Percentiles rank a stretch among this genome's conserved stretches.
Conservation (phyloP, 2,329 filamentous ascomycete species). For the Penicillium hesseltinei region DNA sequence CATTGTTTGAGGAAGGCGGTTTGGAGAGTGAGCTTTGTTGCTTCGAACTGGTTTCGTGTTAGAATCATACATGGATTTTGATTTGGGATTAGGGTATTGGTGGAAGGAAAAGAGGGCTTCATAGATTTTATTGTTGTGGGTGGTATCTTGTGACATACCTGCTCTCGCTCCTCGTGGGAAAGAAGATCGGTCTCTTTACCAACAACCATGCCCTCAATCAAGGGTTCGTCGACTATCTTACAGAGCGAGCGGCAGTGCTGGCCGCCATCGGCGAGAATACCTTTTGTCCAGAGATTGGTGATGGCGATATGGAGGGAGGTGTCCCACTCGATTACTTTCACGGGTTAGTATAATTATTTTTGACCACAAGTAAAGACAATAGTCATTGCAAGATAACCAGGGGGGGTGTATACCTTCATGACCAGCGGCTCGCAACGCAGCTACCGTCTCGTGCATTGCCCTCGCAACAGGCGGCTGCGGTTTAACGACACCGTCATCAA, state of each 20-base stretch:
- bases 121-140: not conserved
- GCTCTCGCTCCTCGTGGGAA: constrained; percentile 20
- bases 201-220: constrained; percentile 36
- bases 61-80: too few relatives aligned
- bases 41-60: not conserved
- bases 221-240: constrained; percentile 27
- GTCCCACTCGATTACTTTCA: constrained; percentile 31
- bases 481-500: constrained; percentile 58
- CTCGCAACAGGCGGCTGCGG: constrained; percentile 60
- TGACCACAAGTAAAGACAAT: not conserved
- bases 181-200: constrained; percentile 29
- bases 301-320: constrained; percentile 25
- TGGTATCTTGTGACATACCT: constrained; percentile 4
- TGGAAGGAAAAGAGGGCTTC: fast-evolving
- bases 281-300: constrained; percentile 32
- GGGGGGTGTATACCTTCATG: constrained; percentile 37
- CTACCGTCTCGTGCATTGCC: constrained; percentile 49
- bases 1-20: constrained; percentile 25
- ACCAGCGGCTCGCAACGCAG: constrained; percentile 57
- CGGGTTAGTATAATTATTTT: not conserved
- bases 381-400: too few relatives aligned
- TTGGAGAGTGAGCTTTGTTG: constrained; percentile 22
- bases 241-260: constrained; percentile 27
- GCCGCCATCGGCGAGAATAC: constrained; percentile 33
- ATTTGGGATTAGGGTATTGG: too few relatives aligned